Evolutionary conservation across 306 rosid genomes (phyloP).

Genomic region (Cicer arietinum): DNA sequence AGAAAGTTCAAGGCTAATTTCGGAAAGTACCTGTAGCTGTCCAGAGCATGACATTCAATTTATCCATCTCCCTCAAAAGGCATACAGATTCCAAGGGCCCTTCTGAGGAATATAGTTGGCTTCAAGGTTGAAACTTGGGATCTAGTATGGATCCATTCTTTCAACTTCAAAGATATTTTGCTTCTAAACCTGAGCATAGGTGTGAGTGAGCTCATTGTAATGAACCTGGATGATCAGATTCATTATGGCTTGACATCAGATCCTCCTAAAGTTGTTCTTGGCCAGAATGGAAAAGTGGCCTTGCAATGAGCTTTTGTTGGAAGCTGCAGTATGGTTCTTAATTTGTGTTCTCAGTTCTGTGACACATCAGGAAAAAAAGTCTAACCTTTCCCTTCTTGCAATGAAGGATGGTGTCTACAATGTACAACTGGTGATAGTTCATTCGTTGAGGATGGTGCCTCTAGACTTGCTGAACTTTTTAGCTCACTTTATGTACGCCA

Average conservation of each 20-base stretch:
- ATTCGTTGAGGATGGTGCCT: not conserved
- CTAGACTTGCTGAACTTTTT: constrained; percentile 8
- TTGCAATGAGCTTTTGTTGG: not conserved
- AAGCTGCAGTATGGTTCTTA: constrained; percentile 19
- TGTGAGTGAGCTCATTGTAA: constrained; percentile 4
- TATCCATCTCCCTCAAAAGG: no score
- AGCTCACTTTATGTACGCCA: not conserved
- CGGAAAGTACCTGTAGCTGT: not conserved
- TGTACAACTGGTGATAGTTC: not conserved
- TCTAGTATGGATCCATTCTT: not conserved
- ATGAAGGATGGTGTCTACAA: constrained; percentile 4
- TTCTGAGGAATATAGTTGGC: constrained; percentile 21
- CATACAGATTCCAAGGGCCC: not conserved
- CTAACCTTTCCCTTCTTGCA: not conserved
- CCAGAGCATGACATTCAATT: no score
- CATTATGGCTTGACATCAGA: not conserved
- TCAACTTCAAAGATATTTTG: not conserved
- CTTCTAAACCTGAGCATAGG: not conserved
- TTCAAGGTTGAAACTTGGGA: constrained; percentile 2
- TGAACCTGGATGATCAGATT: not conserved
- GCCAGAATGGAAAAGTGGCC: not conserved
- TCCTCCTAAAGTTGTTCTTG: constrained; percentile 2
- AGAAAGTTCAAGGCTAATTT: not conserved
- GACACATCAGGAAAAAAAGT: not conserved
- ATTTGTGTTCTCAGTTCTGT: not conserved